phyloP scores from a whole-genome alignment of 2,329 filamentous ascomycete species.

The Trichoderma sp. region DNA sequence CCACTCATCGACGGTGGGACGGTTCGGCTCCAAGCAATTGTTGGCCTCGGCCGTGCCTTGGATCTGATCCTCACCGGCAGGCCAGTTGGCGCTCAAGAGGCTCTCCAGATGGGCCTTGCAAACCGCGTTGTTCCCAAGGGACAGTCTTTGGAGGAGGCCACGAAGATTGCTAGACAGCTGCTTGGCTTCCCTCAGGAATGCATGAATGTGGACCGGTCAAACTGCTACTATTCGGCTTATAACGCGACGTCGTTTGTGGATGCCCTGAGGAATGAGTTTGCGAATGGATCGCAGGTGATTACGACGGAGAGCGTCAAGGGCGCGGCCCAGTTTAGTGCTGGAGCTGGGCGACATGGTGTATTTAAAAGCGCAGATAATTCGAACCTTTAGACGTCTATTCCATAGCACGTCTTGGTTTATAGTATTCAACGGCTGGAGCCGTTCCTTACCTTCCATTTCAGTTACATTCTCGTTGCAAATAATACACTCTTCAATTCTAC shows the following conservation, averaged over 20 bases:
- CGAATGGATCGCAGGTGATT: slow-evolving; percentile 9
- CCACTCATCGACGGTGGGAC: slow-evolving; percentile 48
- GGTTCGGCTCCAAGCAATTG: slow-evolving; percentile 51
- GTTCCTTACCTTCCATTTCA: background rate
- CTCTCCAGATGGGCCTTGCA: slow-evolving; percentile 53
- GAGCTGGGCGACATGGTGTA: slow-evolving; percentile 12
- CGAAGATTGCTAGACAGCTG: slow-evolving; percentile 48
- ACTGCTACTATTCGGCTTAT: slow-evolving; percentile 53
- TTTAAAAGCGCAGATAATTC: slow-evolving; percentile 15
- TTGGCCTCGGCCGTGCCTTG: slow-evolving; percentile 55
- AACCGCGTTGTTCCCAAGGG: slow-evolving; percentile 55
- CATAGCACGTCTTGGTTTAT: background rate
- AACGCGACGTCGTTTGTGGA: slow-evolving; percentile 51
- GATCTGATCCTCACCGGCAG: slow-evolving; percentile 61
- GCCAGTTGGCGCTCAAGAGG: slow-evolving; percentile 50
- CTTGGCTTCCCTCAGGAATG: slow-evolving; percentile 53
- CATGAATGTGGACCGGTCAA: slow-evolving; percentile 52
- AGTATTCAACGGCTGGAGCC: background rate
- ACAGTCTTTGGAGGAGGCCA: slow-evolving; percentile 51
- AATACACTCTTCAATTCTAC: background rate
- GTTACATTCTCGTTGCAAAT: background rate
- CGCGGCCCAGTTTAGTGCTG: slow-evolving; percentile 11
- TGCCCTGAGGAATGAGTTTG: slow-evolving; percentile 50
- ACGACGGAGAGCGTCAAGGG: slow-evolving; percentile 8
- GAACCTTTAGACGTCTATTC: background rate